phyloP scores from a whole-genome alignment of 2,329 filamentous ascomycete species.

The Bipolaris sorokiniana region DNA sequence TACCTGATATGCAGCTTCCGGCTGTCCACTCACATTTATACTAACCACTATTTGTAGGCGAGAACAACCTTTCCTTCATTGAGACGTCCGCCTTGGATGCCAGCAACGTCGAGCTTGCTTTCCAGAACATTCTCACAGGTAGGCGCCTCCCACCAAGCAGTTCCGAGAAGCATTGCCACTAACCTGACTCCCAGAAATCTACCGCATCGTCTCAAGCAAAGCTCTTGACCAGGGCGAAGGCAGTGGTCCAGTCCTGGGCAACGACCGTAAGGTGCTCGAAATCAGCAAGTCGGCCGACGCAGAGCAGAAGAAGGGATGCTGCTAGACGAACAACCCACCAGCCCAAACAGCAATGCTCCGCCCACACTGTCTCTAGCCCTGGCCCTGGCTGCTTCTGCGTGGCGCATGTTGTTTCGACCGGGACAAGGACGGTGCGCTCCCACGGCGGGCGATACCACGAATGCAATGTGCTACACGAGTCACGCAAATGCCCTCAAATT shows the following conservation, averaged over 20 bases:
- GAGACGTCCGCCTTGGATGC: slow-evolving; percentile 98
- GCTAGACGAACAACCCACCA: slow-evolving; percentile 58
- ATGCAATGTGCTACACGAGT: slow-evolving; percentile 36
- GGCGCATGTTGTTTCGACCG: slow-evolving; percentile 12
- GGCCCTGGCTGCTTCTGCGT: slow-evolving; percentile 19
- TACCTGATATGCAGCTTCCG: slow-evolving; percentile 19
- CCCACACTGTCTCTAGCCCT: slow-evolving; percentile 17
- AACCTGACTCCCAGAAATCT: slow-evolving; percentile 75
- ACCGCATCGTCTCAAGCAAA: slow-evolving; percentile 98
- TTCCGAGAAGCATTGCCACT: slow-evolving; percentile 1
- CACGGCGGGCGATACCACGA: slow-evolving; percentile 14
- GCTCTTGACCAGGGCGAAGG: slow-evolving; percentile 88
- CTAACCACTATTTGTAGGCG: slow-evolving; percentile 63
- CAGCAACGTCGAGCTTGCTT: slow-evolving; percentile 98
- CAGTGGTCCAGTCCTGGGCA: slow-evolving; percentile 77
- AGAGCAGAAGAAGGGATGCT: slow-evolving; percentile 80
- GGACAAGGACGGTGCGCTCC: slow-evolving; percentile 3
- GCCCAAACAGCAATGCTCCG: slow-evolving; percentile 14
- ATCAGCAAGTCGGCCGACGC: slow-evolving; percentile 85
- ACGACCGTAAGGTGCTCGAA: slow-evolving; percentile 75
- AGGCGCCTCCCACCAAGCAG: slow-evolving; percentile 44
- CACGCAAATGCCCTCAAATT: slow-evolving; percentile 38
- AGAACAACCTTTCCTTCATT: slow-evolving; percentile 98
- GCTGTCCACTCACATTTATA: background rate
- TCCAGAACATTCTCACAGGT: slow-evolving; percentile 99